Evolutionary conservation across 2,329 filamentous ascomycete species (phyloP).

Genomic region (Microdochium paspali): DNA sequence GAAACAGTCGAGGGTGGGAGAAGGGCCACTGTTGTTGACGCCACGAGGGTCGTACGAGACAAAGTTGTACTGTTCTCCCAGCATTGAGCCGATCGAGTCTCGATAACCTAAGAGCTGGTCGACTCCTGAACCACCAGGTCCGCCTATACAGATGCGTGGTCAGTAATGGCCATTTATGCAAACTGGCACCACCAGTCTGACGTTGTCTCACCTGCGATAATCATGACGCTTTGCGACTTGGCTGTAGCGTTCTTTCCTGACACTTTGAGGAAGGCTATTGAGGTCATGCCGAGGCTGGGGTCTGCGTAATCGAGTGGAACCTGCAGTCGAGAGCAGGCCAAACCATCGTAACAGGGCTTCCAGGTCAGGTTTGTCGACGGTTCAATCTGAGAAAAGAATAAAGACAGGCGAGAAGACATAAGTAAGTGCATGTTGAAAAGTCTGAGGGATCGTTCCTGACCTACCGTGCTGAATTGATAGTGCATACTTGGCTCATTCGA

Average conservation of each 20-base stretch:
- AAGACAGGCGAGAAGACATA: not conserved
- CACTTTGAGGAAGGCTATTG: conserved; percentile 18
- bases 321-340: conserved; percentile 17
- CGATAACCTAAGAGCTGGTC: conserved; percentile 14
- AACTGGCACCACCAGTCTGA: too few relatives aligned
- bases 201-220: conserved; percentile 19
- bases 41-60: conserved; percentile 31
- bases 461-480: conserved; percentile 10
- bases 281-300: conserved; percentile 14
- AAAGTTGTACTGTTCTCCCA: conserved; percentile 30
- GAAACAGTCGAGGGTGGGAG: conserved; percentile 18
- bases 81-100: conserved; percentile 11
- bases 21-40: conserved; percentile 24
- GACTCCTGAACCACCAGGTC: conserved; percentile 25
- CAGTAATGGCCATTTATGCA: too few relatives aligned
- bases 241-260: conserved; percentile 18
- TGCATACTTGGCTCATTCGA: conserved; percentile 9
- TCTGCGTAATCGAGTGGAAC: conserved; percentile 20
- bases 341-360: conserved; percentile 20
- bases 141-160: too few relatives aligned
- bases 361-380: conserved; percentile 20
- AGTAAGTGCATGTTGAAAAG: too few relatives aligned
- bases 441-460: too few relatives aligned
- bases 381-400: conserved; percentile 13
- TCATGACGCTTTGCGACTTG: conserved; percentile 15